Base-by-base conservation (phyloP, 2,329 filamentous ascomycete species). In the Pseudogymnoascus sp. region DNA sequence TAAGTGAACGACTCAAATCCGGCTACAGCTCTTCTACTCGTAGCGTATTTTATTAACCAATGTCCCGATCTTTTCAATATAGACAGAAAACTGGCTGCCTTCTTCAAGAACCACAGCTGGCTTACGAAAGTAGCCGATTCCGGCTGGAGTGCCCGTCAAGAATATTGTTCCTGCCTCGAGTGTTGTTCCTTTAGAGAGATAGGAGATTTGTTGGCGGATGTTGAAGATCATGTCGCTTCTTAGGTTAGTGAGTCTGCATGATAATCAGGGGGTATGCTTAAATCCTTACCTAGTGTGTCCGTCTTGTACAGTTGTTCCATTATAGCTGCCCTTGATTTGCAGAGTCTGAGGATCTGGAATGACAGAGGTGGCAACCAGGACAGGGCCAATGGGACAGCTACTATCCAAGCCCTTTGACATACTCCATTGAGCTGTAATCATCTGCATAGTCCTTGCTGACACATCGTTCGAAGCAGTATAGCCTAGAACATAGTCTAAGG, bases 241-340 rank as follows among this genome's bases (percentile, higher is more conserved):
- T 6, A 18, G 6, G 34, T 35, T 35, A 35, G 34, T 12, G 11
- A 11, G 34, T 14, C 34, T 35, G 11, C 9, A 4, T 22, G 22
- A 22, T 22, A 22, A 22, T 22, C 22, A 22, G 22, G 22, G 22
- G 22, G 22, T 22, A 22, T 4, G 18, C 11, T 58, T 32, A 20
- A 28, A n/a, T 12, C 18, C 35, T 11, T 3, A 38, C 60, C 76
- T 75, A 4, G 78, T 81, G 1, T 74, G 77, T n/a, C 68, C 76
- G 61, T 78, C 76, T 69, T 84, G 81, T 66, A 82, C 69, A 14
- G 79, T 74, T 18, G 74, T 72, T 9, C 77, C 79, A 64, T 82
- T 81, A 71, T 79, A 75, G 16, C 75, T 60, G 6, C 76, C 76
- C 12, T 74, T 69, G 57, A 79, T 67, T 3, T 67, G 63, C 12